Base-by-base conservation (phyloP, 2,329 filamentous ascomycete species). In the Colletotrichum horii region DNA sequence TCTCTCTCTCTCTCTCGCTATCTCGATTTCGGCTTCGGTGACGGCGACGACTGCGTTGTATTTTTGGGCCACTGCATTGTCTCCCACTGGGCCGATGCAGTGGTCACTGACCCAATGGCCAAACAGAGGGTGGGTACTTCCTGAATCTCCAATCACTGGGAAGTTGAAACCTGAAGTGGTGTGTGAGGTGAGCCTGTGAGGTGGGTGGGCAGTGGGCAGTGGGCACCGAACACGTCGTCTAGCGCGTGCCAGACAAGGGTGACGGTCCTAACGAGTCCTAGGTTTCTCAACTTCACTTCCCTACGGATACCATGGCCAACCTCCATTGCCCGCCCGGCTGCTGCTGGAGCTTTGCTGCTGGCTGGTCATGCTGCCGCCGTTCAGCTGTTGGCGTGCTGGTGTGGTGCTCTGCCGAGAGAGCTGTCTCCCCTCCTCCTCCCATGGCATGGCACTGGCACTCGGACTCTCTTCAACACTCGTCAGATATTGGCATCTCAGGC, bases 171-270 rank as follows among this genome's bases (percentile, higher is more conserved):
- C 43, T 48, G 43, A 48, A 48, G 43, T 48, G 43, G 43, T 48
- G 43, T 48, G 43, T 48, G 43, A 48, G 43, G 43, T 48, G n/a
- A n/a, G n/a, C n/a, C n/a, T n/a, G n/a, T n/a, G 43, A 48, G 8
- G 66, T 19, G 26, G 70, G 43, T 48, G 43, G 43, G 43, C 43
- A 48, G 14, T 48, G 43, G 11, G n/a, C 43, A 48, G 43, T 73
- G 73, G 73, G 65, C 56, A 73, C 73, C 36, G 70, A 68, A 73
- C 73, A 75, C 73, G 73, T 75, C 70, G 72, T 48, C 73, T 73
- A 68, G 70, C 65, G 73, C 64, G 43, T 58, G 70, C 36, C 32
- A 69, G 58, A 52, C 70, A 64, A 32, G 66, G 66, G 16, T 64
- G 56, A 8, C 15, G 14, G 30, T 43, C n/a, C 64, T 43, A 65